Conservation (phyloP, 305 asterid species). For the Stenogyne calaminthoides region DNA sequence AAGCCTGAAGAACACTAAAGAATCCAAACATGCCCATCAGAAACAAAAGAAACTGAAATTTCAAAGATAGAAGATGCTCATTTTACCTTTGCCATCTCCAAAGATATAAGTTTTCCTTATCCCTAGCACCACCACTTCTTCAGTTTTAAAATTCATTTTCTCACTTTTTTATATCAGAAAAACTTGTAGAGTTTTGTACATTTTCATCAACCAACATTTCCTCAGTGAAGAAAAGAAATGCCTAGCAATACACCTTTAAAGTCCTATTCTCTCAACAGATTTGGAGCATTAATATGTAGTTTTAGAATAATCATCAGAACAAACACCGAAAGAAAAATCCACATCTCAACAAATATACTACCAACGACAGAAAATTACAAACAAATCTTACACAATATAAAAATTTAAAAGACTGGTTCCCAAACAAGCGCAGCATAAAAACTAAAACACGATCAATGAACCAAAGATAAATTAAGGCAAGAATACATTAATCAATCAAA, state of each 20-base stretch:
- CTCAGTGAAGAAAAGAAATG: constrained; percentile 1
- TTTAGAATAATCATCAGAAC: constrained; percentile 1
- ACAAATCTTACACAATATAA: too few species aligned
- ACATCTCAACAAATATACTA: not conserved
- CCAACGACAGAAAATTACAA: not conserved
- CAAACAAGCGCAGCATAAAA: not conserved
- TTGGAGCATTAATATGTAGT: not conserved
- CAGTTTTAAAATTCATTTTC: constrained; percentile 3
- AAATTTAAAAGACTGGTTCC: not conserved
- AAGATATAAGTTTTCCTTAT: not conserved
- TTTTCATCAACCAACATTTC: constrained; percentile 17
- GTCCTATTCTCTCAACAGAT: not conserved
- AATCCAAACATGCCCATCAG: not conserved
- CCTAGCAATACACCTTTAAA: not conserved
- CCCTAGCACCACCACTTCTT: not conserved
- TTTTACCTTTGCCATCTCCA: not conserved
- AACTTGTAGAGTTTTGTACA: not conserved
- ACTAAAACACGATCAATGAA: not conserved
- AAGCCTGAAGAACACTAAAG: constrained; percentile 8
- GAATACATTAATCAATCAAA: not conserved
- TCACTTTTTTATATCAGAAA: not conserved
- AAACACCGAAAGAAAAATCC: not conserved
- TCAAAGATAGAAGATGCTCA: not conserved
- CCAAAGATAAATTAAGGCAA: not conserved
- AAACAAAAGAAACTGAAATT: not conserved